Percentiles rank a stretch among this genome's conserved stretches.
phyloP scores from a whole-genome alignment of 352 stramenopile species.

The Peronospora destructor region DNA sequence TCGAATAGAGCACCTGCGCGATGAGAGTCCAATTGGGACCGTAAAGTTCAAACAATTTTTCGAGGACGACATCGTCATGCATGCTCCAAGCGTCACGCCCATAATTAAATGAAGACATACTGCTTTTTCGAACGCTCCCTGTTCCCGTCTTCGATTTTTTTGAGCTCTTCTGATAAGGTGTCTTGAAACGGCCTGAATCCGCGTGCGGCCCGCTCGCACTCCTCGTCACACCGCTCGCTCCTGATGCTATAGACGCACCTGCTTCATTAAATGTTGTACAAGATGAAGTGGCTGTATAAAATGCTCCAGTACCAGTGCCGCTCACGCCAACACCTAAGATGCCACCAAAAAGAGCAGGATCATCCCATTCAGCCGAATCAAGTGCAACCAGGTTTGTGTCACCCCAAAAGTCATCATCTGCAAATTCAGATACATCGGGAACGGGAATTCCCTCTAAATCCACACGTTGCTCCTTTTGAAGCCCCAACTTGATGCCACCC shows the following conservation, averaged over 20 bases:
- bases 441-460: constrained; percentile 75
- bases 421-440: constrained; percentile 62
- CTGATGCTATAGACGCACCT: constrained; percentile 6
- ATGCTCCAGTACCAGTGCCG: constrained; percentile 14
- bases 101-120: constrained; percentile 44
- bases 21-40: constrained; percentile 85
- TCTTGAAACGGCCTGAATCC: constrained; percentile 14
- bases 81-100: constrained; percentile 56
- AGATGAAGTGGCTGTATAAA: constrained; percentile 22
- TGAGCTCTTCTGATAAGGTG: constrained; percentile 18
- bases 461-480: constrained; percentile 58
- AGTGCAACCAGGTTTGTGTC: constrained; percentile 82
- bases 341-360: constrained; percentile 57
- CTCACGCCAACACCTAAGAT: constrained; percentile 38
- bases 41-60: constrained; percentile 83
- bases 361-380: constrained; percentile 79
- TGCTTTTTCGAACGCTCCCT: constrained; percentile 47
- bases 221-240: background rate
- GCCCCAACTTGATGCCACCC: constrained; percentile 20
- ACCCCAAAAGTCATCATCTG: constrained; percentile 84
- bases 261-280: constrained; percentile 14
- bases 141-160: constrained; percentile 62
- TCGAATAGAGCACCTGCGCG: constrained; percentile 73
- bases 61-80: constrained; percentile 71
- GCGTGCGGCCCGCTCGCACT: constrained; percentile 14